Evolutionary conservation across 768 basidiomycete genomes (phyloP).

Genomic region (Leccinum rimulosum): DNA sequence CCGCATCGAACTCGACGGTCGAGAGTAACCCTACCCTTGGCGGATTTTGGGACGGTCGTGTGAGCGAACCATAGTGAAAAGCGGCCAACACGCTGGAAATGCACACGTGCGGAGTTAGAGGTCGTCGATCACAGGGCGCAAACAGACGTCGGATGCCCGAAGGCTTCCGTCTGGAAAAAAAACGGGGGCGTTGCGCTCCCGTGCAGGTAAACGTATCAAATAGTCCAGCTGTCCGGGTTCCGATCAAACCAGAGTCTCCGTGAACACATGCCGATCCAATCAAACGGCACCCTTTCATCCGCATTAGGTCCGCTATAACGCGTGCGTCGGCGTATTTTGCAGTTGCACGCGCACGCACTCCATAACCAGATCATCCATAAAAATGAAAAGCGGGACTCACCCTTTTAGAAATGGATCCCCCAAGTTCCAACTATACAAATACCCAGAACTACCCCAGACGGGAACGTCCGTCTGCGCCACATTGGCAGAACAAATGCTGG

Average conservation of each 20-base stretch:
- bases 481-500: constrained; percentile 49
- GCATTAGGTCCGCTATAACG: constrained; percentile 5
- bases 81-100: constrained; percentile 56
- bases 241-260: background rate
- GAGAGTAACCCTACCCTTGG: constrained; percentile 72
- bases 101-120: background rate
- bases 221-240: constrained; percentile 4
- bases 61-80: constrained; percentile 72
- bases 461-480: constrained; percentile 66
- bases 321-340: background rate
- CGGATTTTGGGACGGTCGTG: constrained; percentile 62
- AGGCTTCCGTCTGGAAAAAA: constrained; percentile 10
- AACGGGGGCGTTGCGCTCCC: background rate
- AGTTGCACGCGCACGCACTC: background rate
- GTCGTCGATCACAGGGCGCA: background rate
- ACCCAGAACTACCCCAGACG: constrained; percentile 44
- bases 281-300: background rate
- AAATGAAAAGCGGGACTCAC: constrained; percentile 37
- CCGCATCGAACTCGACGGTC: constrained; percentile 60
- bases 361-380: background rate
- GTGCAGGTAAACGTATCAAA: background rate
- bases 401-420: constrained; percentile 76
- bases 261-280: background rate
- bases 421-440: constrained; percentile 74
- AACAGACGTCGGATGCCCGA: constrained; percentile 13